Percentiles rank a stretch among this genome's conserved stretches.
phyloP scores from a whole-genome alignment of 176 grass and related monocot species.

The Triticum turgidum region DNA sequence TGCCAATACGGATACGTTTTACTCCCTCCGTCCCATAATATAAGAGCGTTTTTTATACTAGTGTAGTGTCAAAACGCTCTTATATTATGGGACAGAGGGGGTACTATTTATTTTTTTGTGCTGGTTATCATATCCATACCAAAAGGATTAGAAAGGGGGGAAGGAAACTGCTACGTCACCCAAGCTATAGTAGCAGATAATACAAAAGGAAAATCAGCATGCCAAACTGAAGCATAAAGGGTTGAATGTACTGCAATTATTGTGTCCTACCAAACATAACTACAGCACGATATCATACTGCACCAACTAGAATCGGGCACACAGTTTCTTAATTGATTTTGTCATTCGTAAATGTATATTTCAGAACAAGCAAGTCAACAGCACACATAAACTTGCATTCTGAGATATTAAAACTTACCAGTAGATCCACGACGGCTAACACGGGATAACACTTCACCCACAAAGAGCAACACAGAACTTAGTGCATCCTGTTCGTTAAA shows the following conservation, averaged over 20 bases:
- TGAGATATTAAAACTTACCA: conserved; percentile 44
- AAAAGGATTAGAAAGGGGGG: neutral
- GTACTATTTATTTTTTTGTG: too few relatives aligned
- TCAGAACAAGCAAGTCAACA: conserved; percentile 22
- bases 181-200: neutral
- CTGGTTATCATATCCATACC: neutral
- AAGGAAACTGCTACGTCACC: neutral
- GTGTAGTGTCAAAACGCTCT: too few relatives aligned
- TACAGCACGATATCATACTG: neutral
- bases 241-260: neutral
- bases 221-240: neutral
- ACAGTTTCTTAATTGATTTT: neutral
- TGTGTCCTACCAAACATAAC: conserved; percentile 12
- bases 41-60: too few relatives aligned
- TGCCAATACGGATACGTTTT: too few relatives aligned
- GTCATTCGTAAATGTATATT: conserved; percentile 12
- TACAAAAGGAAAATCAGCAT: neutral
- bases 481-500: conserved; percentile 28
- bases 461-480: conserved; percentile 59
- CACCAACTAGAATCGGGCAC: neutral
- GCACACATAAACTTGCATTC: conserved; percentile 13
- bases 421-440: conserved; percentile 86
- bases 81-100: too few relatives aligned
- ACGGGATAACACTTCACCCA: conserved; percentile 85
- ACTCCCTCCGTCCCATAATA: too few relatives aligned